Base-by-base conservation (phyloP, 352 stramenopile species). In the Phytophthora europaea region DNA sequence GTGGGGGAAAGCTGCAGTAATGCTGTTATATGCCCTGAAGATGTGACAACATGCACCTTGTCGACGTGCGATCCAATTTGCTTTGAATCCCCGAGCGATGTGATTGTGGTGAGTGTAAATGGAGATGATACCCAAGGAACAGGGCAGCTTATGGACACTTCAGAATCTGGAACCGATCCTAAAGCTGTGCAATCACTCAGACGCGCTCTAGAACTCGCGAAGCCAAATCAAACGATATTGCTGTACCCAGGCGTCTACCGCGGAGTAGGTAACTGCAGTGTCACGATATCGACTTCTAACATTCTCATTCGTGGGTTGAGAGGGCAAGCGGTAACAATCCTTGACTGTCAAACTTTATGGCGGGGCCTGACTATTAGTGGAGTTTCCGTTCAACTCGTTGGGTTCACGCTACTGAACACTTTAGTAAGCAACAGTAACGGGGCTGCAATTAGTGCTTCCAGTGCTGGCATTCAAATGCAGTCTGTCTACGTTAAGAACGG, bases 1-100 rank as follows among this genome's bases (percentile, higher is more conserved):
- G 72, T 87, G 8, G 85, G 85, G 8, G 85, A 93, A 58, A 87
- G 88, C 58, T 93, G 83, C 58, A 88, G 79, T 20, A 93, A 91
- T 51, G 62, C 77, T 22, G 69, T 85, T 6, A 48, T 91, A 2
- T 93, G 85, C 28, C 83, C 82, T 3, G 54, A 61, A 16, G 64
- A 88, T 50, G 4, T 78, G 2, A 65, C 73, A 16, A 60, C 60
- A 0, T 93, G 85, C 50, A 73, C 59, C 20, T 9, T 10, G 0
- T 62, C 47, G 8, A 65, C 70, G 4, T 93, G 85, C 31, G 80
- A 91, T 10, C 73, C 76, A 1, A 58, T 90, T 26, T 93, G 85
- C 36, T 62, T 77, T 0, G 23, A 76, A 15, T 56, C 65, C 15
- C 50, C 61, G 31, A 69, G 23, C 18, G 75, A 83, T 31, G 66